Conservation (phyloP, 2,329 filamentous ascomycete species). For the Curvularia verruculosa region DNA sequence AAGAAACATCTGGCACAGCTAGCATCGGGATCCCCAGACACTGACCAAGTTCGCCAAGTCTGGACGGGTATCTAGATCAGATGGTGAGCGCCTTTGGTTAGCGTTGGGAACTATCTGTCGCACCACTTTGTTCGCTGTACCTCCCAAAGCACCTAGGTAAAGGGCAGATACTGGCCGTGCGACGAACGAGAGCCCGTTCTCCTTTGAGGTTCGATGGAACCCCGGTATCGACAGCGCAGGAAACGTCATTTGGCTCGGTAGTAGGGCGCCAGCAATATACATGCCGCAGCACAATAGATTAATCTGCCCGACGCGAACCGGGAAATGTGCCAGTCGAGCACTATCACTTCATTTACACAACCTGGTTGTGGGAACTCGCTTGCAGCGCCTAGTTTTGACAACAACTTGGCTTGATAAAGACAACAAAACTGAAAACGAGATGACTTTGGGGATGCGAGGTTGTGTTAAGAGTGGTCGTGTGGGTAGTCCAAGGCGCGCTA, state of each 20-base stretch:
- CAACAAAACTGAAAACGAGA: background rate
- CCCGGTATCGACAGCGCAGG: background rate
- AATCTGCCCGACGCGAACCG: conserved; percentile 18
- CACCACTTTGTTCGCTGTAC: background rate
- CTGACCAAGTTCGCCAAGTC: background rate
- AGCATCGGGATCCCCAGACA: background rate
- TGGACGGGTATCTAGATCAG: background rate
- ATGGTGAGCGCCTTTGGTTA: background rate
- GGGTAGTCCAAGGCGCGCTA: conserved; percentile 6
- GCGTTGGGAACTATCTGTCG: background rate
- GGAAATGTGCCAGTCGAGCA: conserved; percentile 15
- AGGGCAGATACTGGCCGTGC: background rate
- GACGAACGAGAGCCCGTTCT: background rate
- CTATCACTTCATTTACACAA: conserved; percentile 17
- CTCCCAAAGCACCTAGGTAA: background rate
- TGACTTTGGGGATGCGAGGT: background rate
- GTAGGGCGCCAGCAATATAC: conserved; percentile 20
- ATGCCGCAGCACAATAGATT: conserved; percentile 24
- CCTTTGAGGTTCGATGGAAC: background rate
- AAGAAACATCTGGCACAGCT: background rate
- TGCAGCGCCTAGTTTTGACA: conserved; percentile 2
- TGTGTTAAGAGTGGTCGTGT: background rate
- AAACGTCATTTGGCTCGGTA: conserved; percentile 6
- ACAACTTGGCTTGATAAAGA: background rate
- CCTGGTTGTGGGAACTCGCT: conserved; percentile 23